Base-by-base conservation (phyloP, 2,329 filamentous ascomycete genomes). In the Aspergillus costaricaensis region DNA sequence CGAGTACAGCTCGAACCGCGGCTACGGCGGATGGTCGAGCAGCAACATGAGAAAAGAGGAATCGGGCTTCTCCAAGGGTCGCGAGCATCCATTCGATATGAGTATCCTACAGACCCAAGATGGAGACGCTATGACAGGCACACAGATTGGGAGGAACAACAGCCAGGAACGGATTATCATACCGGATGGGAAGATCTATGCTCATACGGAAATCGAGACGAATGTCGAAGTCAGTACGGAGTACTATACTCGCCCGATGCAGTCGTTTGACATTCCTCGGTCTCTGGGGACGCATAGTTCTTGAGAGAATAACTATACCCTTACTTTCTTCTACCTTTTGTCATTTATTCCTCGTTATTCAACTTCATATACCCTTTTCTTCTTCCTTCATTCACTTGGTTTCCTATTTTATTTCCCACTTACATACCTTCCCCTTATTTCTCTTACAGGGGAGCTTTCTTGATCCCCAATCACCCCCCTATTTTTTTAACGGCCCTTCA, bases 141-240 rank as follows among this genome's bases (percentile, higher is more conserved):
- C 70, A 0, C 62, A 71, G 25, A 68, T 72, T 32, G 62, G 61
- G 55, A 49, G 68, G 27, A 67, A 65, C 27, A 63, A 65, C 15
- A 73, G 72, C 19, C 65, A 74, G 23, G 72, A 74, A 44, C 59
- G 70, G 3, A 73, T 74, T 21, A 68, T 73, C 15, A 50, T 74
- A 19, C 72, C 71, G 6, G 58, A 71, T 3, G 71, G 71, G 12
- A 73, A 69, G 63, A 74, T 74, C 41, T 68, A 67, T 25, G 61
- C 71, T 2, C 68, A 69, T 30, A 74, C 72, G 7, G 66, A 73
- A 60, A 74, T 74, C 30, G 67, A 72, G 50, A 73, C 70, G n/a
- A 73, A 68, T 9, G 62, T 73, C 2, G 70, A 73, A 57, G 56
- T 66, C 15, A 65, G 62, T 52, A 48, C 57, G 9, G 59, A 36